These are phyloP conservation scores for Trichophyton mentagrophytes DNA, from an alignment of 2,329 filamentous ascomycete genomes.

Conservation along the genomic window DNA sequence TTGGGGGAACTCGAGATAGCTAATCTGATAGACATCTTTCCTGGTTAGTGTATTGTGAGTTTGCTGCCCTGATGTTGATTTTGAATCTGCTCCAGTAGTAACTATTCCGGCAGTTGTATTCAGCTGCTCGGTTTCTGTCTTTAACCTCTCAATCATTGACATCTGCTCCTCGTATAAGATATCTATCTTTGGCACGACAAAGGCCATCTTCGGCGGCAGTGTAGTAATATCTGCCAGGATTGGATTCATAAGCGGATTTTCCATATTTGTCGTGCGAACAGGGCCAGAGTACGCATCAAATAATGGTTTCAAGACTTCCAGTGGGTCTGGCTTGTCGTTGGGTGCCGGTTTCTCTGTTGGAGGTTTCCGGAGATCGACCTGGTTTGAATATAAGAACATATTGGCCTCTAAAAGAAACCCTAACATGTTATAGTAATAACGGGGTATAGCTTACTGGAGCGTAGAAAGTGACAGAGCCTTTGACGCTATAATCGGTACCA, in stretches of 20 bases:
- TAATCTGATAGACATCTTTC: neutral
- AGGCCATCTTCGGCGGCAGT: constrained; percentile 29
- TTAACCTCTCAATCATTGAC: constrained; percentile 26
- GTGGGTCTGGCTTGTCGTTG: constrained; percentile 24
- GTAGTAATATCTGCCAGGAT: constrained; percentile 23
- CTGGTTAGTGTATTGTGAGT: neutral
- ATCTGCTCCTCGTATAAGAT: constrained; percentile 33
- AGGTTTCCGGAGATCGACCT: constrained; percentile 29
- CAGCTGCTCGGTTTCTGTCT: constrained; percentile 15
- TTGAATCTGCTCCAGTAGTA: neutral
- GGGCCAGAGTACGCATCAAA: constrained; percentile 34
- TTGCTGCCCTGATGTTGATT: neutral
- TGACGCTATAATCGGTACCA: constrained; percentile 19
- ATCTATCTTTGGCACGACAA: constrained; percentile 32
- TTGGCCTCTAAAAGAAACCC: too few species aligned
- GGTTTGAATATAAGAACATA: neutral
- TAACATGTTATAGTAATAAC: too few species aligned
- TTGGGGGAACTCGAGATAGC: neutral
- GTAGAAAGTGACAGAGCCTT: constrained; percentile 32
- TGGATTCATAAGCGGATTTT: constrained; percentile 28
- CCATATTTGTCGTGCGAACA: constrained; percentile 13
- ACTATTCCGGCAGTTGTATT: neutral
- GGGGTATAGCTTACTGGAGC: constrained; percentile 15
- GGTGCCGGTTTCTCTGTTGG: constrained; percentile 33
- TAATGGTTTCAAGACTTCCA: constrained; percentile 29